These are phyloP conservation scores for Exserohilum rostratum DNA, from an alignment of 2,329 filamentous ascomycete genomes.

Conservation along the genomic window DNA sequence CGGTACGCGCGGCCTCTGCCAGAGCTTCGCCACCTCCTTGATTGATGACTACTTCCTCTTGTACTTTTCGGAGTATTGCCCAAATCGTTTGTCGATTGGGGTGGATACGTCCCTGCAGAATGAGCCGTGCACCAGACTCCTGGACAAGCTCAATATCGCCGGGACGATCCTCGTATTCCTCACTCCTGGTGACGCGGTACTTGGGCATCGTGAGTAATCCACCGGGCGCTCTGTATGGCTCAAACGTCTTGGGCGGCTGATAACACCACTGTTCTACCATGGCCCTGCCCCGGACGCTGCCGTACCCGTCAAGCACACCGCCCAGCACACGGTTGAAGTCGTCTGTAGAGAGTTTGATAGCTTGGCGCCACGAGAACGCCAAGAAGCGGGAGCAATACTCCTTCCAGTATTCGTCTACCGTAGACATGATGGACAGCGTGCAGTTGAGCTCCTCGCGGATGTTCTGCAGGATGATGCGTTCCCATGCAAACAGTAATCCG, in stretches of 20 bases:
- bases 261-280: conserved; percentile 57
- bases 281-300: conserved; percentile 54
- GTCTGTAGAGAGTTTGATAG: conserved; percentile 35
- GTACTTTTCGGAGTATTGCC: conserved; percentile 41
- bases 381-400: conserved; percentile 41
- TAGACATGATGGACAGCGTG: conserved; percentile 42
- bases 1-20: conserved; percentile 18
- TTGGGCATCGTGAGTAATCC: conserved; percentile 42
- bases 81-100: conserved; percentile 44
- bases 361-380: conserved; percentile 31
- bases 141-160: conserved; percentile 39
- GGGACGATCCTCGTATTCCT: conserved; percentile 33
- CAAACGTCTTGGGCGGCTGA: conserved; percentile 22
- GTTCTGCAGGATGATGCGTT: conserved; percentile 29
- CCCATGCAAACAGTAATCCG: conserved; percentile 41
- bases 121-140: conserved; percentile 34
- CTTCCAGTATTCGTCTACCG: conserved; percentile 34
- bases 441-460: conserved; percentile 38
- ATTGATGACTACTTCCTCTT: conserved; percentile 38
- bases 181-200: conserved; percentile 29
- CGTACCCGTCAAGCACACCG: conserved; percentile 59
- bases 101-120: conserved; percentile 37
- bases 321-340: conserved; percentile 61
- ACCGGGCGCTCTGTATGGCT: conserved; percentile 39
- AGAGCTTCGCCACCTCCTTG: conserved; percentile 19